Evolutionary conservation across 257 asterid species (phyloP).

Genomic region (Solanum tarijense): DNA sequence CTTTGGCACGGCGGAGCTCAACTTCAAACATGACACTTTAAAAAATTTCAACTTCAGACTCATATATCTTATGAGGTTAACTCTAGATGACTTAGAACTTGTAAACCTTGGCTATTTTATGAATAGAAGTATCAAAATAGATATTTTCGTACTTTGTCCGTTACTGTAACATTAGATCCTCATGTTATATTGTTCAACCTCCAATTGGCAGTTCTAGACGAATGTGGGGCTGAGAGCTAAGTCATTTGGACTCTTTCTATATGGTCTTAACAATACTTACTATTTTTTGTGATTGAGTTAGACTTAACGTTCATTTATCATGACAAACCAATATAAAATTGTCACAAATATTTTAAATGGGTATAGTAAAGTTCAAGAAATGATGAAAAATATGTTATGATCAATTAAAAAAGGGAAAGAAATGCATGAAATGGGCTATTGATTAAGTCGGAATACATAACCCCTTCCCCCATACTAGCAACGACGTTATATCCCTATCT

Average conservation of each 20-base stretch:
- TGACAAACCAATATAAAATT: background rate
- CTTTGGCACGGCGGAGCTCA: background rate
- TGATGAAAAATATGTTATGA: background rate
- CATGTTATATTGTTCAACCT: background rate
- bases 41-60: background rate
- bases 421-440: background rate
- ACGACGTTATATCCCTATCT: background rate
- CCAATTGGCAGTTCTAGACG: fast-evolving
- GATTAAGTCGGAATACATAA: background rate
- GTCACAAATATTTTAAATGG: background rate
- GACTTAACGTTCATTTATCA: background rate
- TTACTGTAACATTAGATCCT: background rate
- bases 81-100: background rate
- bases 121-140: background rate
- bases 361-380: background rate
- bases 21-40: background rate
- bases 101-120: background rate
- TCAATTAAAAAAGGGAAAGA: background rate
- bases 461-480: background rate
- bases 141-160: background rate
- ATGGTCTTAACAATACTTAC: background rate
- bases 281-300: background rate
- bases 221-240: background rate
- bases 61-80: background rate
- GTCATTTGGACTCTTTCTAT: background rate